A percentile compares a stretch with the other conserved stretches of the same genome.
phyloP scores from a whole-genome alignment of 2,329 filamentous ascomycete genomes.

The Neurospora sp. region DNA sequence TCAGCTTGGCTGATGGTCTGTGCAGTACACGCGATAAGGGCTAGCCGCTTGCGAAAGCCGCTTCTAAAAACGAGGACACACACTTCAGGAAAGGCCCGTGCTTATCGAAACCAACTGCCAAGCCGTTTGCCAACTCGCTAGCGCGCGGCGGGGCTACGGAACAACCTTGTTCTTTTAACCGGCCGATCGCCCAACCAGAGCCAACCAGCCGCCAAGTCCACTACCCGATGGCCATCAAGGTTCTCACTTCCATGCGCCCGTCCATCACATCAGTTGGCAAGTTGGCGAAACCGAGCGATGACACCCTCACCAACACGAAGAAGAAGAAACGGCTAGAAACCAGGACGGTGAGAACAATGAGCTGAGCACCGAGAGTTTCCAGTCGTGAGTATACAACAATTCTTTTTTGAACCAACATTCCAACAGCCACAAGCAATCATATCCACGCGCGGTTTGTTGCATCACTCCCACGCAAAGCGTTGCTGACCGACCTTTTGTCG shows the following conservation, averaged over 20 bases:
- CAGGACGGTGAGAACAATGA: background rate
- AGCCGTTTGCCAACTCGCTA: background rate
- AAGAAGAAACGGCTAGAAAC: background rate
- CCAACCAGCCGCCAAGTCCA: background rate
- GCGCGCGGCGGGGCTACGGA: background rate
- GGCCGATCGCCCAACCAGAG: background rate
- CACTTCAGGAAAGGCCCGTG: background rate
- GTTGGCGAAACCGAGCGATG: background rate
- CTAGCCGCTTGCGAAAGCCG: background rate
- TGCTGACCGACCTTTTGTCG: too few species aligned
- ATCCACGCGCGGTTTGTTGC: constrained; percentile 9
- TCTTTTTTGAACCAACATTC: constrained; percentile 10
- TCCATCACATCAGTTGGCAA: background rate
- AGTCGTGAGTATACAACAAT: background rate
- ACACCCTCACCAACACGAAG: background rate
- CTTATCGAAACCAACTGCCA: background rate
- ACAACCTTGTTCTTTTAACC: background rate
- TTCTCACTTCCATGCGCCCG: background rate
- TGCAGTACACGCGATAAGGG: background rate
- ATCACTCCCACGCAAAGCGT: too few species aligned
- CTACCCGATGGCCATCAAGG: background rate
- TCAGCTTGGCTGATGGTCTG: background rate
- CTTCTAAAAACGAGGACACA: background rate
- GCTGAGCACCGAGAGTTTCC: background rate
- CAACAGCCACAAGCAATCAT: constrained; percentile 22